Evolutionary conservation across 2,329 filamentous ascomycete genomes (phyloP).

Genomic region (Cordyceps javanica): DNA sequence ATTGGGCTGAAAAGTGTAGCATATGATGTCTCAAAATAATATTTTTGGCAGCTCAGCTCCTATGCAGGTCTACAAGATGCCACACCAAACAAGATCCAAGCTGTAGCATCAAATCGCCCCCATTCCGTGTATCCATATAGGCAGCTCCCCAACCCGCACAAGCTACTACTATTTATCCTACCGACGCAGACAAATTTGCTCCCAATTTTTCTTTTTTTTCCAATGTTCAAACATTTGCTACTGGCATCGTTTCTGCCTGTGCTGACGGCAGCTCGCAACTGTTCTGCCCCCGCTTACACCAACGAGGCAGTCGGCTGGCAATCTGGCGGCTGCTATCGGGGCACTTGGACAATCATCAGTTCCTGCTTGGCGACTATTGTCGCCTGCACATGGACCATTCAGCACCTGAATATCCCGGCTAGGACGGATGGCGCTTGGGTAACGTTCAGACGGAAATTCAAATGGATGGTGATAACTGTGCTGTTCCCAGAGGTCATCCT

Average conservation of each 20-base stretch:
- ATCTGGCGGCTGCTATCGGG: not conserved
- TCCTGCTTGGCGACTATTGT: not conserved
- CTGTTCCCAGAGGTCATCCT: not conserved
- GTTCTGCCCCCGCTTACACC: not conserved
- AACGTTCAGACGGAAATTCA: not conserved
- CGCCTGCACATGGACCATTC: not conserved
- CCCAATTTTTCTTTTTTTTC: too few species aligned
- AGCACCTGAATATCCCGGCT: not conserved
- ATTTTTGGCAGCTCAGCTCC: too few species aligned
- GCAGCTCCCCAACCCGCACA: too few species aligned
- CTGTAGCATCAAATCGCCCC: too few species aligned
- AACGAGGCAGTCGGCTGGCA: not conserved
- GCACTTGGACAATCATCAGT: not conserved
- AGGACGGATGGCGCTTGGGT: not conserved
- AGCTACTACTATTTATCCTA: too few species aligned
- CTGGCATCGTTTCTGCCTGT: not conserved
- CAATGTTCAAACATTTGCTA: not conserved
- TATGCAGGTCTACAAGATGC: too few species aligned
- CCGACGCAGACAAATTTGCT: too few species aligned
- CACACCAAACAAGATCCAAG: too few species aligned
- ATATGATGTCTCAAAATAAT: too few species aligned
- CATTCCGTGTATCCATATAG: too few species aligned
- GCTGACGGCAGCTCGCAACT: not conserved
- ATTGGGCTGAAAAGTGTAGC: too few species aligned
- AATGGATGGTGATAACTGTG: not conserved